A percentile compares a stretch with the other conserved stretches of the same genome.
Conservation (phyloP, 768 basidiomycete species). For the Lentinula detonsa region DNA sequence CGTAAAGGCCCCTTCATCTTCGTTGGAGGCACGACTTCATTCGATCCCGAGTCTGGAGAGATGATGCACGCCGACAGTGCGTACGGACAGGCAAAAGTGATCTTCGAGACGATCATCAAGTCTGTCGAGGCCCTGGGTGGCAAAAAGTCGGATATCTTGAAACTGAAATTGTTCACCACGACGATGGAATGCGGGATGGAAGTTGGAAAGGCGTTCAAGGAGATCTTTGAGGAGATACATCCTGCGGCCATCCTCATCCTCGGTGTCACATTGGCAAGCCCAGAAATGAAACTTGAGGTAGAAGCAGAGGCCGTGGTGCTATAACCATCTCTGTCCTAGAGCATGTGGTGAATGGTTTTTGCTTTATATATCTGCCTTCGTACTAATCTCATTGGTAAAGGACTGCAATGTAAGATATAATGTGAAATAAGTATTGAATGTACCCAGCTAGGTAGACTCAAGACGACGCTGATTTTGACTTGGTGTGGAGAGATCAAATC, state of each 20-base stretch:
- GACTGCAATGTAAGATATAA: too few species aligned
- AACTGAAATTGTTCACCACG: slow-evolving; percentile 45
- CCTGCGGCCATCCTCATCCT: slow-evolving; percentile 48
- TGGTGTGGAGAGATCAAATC: too few species aligned
- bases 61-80: slow-evolving; percentile 39
- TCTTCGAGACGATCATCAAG: slow-evolving; percentile 37
- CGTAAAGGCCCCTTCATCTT: slow-evolving; percentile 47
- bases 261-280: slow-evolving; percentile 37
- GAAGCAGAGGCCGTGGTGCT: slow-evolving; percentile 41
- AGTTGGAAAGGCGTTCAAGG: slow-evolving; percentile 31
- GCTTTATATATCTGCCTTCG: background rate
- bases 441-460: too few species aligned
- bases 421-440: too few species aligned
- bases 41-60: slow-evolving; percentile 31
- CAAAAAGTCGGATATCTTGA: slow-evolving; percentile 34
- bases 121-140: slow-evolving; percentile 41
- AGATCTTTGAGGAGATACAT: slow-evolving; percentile 33
- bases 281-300: slow-evolving; percentile 49
- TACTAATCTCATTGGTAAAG: too few species aligned
- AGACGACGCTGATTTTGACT: too few species aligned
- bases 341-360: background rate
- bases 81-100: slow-evolving; percentile 35
- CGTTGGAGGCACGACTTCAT: slow-evolving; percentile 48
- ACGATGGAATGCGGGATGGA: slow-evolving; percentile 30
- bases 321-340: background rate